Evolutionary conservation across 768 basidiomycete species (phyloP).

Genomic region (Mycena polygramma): DNA sequence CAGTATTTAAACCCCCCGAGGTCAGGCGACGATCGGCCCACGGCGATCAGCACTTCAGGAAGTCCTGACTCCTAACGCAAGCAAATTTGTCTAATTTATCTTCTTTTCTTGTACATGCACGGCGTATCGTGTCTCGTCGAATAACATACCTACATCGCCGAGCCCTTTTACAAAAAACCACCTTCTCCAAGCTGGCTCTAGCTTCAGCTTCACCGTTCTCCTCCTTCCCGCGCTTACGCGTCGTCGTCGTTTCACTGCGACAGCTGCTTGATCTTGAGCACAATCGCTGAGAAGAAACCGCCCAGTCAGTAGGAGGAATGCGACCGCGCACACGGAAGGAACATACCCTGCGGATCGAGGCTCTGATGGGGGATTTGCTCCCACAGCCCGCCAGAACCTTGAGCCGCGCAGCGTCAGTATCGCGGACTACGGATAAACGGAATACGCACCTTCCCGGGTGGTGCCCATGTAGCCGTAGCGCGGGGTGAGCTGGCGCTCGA

Average conservation of each 20-base stretch:
- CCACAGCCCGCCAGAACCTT: slow-evolving; percentile 75
- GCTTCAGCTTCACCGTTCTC: too few species aligned
- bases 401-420: slow-evolving; percentile 47
- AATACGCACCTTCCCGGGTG: slow-evolving; percentile 71
- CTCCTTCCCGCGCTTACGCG: slow-evolving; percentile 4
- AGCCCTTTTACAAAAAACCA: slow-evolving; percentile 1
- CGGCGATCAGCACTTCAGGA: not conserved
- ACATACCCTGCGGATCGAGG: slow-evolving; percentile 82
- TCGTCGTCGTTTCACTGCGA: slow-evolving; percentile 40
- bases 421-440: slow-evolving; percentile 35
- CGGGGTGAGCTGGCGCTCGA: slow-evolving; percentile 85
- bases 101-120: slow-evolving; percentile 29
- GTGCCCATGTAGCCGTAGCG: slow-evolving; percentile 87
- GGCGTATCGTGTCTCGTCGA: slow-evolving; percentile 27
- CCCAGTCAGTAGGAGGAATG: slow-evolving; percentile 28
- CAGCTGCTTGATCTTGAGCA: slow-evolving; percentile 63
- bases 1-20: not conserved
- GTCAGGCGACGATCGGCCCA: slow-evolving; percentile 17
- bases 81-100: not conserved
- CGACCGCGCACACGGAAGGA: slow-evolving; percentile 4
- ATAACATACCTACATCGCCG: slow-evolving; percentile 9
- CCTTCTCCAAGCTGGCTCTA: not conserved
- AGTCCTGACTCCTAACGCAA: too few species aligned
- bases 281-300: slow-evolving; percentile 56
- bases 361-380: slow-evolving; percentile 89